Evolutionary conservation across 2,329 filamentous ascomycete species (phyloP).

Genomic region (Thelonectria blattea): DNA sequence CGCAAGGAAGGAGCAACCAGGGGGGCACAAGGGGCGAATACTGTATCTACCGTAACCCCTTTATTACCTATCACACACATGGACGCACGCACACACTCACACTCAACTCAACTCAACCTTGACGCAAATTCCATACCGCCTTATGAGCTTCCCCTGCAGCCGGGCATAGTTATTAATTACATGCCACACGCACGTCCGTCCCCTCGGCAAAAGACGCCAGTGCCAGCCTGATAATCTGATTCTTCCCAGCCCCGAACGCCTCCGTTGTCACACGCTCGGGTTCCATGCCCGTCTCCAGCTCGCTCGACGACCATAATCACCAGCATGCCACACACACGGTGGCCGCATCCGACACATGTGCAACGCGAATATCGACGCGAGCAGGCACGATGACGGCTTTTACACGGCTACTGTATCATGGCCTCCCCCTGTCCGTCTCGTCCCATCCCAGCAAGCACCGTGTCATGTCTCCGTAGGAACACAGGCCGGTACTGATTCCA

Average conservation of each 20-base stretch:
- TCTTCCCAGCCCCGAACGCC: constrained; percentile 9
- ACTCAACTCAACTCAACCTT: background rate
- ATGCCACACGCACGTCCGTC: background rate
- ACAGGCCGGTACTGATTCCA: background rate
- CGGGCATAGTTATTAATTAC: background rate
- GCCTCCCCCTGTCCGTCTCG: background rate
- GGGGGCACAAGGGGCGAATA: background rate
- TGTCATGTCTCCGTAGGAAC: background rate
- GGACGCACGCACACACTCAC: background rate
- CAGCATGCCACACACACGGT: constrained; percentile 7
- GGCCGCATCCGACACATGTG: constrained; percentile 1
- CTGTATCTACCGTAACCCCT: background rate
- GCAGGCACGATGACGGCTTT: background rate
- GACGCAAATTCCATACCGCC: background rate
- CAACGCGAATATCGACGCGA: background rate
- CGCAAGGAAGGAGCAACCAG: background rate
- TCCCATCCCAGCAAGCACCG: background rate
- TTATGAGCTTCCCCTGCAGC: background rate
- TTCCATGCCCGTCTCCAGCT: constrained; percentile 16
- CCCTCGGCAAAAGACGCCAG: constrained; percentile 4
- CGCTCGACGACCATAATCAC: background rate
- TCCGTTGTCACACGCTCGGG: constrained; percentile 20
- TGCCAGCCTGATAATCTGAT: constrained; percentile 8
- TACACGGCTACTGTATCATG: background rate
- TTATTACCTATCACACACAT: background rate